Conservation (phyloP, 768 basidiomycete genomes). For the Phlegmacium glaucopus region DNA sequence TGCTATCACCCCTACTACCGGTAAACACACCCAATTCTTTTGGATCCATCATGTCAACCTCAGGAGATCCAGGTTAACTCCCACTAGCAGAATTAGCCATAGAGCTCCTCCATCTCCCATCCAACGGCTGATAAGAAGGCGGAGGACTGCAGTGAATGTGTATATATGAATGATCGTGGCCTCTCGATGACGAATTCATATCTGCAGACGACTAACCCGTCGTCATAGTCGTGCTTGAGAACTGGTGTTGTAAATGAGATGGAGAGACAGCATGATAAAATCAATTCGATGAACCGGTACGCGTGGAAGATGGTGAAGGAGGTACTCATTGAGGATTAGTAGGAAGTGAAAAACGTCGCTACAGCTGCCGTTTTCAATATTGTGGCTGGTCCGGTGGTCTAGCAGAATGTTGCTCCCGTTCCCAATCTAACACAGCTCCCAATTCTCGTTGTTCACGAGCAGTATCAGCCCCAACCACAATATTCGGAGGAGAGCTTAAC, state of each 20-base stretch:
- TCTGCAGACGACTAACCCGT: too few relatives aligned
- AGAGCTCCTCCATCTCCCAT: constrained; percentile 13
- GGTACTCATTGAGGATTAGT: constrained; percentile 33
- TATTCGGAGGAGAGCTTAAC: constrained; percentile 41
- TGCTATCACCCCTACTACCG: too few relatives aligned
- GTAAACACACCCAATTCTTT: too few relatives aligned
- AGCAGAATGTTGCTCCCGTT: constrained; percentile 11
- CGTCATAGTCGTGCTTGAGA: constrained; percentile 35
- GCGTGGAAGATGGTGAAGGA: constrained; percentile 49
- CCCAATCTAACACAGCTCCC: constrained; percentile 19
- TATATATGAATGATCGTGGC: constrained; percentile 8
- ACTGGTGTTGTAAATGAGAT: constrained; percentile 62
- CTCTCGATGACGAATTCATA: constrained; percentile 7
- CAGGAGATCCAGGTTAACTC: constrained; percentile 16
- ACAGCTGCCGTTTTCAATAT: constrained; percentile 5
- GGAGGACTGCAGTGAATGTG: constrained; percentile 15
- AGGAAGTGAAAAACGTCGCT: constrained; percentile 3
- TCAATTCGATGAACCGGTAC: constrained; percentile 50
- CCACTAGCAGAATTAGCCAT: constrained; percentile 15
- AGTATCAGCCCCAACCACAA: neutral
- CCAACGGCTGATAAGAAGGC: constrained; percentile 18
- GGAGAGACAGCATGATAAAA: constrained; percentile 57
- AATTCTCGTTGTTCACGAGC: constrained; percentile 9
- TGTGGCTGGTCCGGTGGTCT: constrained; percentile 9
- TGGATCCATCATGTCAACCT: too few relatives aligned